Conservation (phyloP, 305 asterid genomes). For the Fraxinus velutina region DNA sequence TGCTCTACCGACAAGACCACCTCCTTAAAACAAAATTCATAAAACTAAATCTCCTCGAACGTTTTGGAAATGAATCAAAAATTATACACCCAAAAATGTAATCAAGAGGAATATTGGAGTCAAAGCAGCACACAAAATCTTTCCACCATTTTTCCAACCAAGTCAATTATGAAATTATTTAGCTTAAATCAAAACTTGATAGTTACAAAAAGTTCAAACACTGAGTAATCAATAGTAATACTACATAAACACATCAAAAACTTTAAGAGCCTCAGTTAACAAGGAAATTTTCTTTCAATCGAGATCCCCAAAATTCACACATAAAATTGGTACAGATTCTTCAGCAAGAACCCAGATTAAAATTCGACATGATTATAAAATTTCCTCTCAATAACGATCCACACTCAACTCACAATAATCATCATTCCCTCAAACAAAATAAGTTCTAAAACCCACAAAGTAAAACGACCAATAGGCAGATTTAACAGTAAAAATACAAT, state of each 20-base stretch:
- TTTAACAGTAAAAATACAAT: slow-evolving; percentile 15
- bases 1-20: neutral
- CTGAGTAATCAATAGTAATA: neutral
- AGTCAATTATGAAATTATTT: neutral
- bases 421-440: neutral
- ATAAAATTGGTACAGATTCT: neutral
- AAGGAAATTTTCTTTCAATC: neutral
- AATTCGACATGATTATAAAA: slow-evolving; percentile 1
- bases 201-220: neutral
- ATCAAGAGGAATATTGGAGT: neutral
- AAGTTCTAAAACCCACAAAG: slow-evolving; percentile 17
- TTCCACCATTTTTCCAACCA: neutral
- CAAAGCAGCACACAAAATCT: neutral
- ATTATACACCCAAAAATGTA: neutral
- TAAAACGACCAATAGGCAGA: slow-evolving; percentile 15
- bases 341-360: neutral
- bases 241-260: neutral
- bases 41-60: neutral
- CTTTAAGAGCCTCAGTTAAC: neutral
- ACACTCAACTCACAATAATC: neutral
- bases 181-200: neutral
- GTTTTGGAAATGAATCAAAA: neutral
- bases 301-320: neutral
- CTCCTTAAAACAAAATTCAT: neutral
- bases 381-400: slow-evolving; percentile 15